These are phyloP conservation scores for Trichosporon asahii DNA, from an alignment of 1,284 basidiomycete species.

Conservation along the genomic window DNA sequence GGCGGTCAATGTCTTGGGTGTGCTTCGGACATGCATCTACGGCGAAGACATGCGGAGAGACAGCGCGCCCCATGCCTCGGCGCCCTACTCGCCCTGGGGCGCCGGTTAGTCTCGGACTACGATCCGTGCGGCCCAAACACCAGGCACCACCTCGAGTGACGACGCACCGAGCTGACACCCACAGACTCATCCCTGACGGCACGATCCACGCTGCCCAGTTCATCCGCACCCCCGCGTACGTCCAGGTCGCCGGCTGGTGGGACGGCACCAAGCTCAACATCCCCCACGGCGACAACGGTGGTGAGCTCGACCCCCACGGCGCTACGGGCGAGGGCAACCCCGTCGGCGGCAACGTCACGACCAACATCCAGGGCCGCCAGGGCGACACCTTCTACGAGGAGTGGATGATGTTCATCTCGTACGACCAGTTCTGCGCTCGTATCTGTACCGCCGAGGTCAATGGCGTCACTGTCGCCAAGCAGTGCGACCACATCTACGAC, in stretches of 20 bases:
- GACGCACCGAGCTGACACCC: neutral
- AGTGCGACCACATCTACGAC: constrained; percentile 51
- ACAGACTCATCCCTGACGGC: constrained; percentile 49
- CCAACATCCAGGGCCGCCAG: constrained; percentile 25
- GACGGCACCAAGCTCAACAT: constrained; percentile 52
- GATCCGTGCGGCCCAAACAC: neutral
- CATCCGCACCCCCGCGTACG: constrained; percentile 48
- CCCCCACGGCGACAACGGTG: constrained; percentile 50
- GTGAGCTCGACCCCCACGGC: constrained; percentile 57
- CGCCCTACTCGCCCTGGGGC: neutral
- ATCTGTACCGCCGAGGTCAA: constrained; percentile 50
- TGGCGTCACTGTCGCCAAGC: constrained; percentile 38
- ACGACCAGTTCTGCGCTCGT: constrained; percentile 52
- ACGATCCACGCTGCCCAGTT: constrained; percentile 46
- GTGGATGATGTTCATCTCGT: constrained; percentile 54
- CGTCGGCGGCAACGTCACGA: constrained; percentile 57
- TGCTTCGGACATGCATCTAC: neutral
- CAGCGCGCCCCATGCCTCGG: neutral
- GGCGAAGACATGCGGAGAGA: neutral
- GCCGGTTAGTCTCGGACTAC: neutral
- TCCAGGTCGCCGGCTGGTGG: constrained; percentile 55
- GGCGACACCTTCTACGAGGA: constrained; percentile 51
- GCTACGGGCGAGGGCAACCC: constrained; percentile 55
- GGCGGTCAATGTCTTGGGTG: neutral
- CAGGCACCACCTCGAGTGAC: neutral